Percentiles rank a stretch among this genome's conserved stretches.
Conservation (phyloP, 2,329 filamentous ascomycete species). For the Cladosporium colombiae region DNA sequence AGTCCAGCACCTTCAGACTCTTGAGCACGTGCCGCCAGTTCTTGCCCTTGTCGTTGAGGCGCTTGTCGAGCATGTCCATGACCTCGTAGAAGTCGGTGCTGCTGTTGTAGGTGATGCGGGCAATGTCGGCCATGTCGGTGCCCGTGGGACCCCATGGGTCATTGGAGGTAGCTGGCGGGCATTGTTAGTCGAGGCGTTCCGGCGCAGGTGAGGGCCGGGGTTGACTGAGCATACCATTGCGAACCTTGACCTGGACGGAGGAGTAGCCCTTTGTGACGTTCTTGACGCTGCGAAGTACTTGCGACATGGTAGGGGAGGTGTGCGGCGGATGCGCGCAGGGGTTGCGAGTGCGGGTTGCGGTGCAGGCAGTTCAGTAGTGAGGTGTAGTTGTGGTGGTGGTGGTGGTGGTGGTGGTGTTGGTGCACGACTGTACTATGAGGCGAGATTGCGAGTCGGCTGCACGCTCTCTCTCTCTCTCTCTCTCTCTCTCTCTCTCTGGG, state of each 20-base stretch:
- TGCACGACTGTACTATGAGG: too few relatives aligned
- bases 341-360: not conserved
- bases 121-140: constrained; percentile 98
- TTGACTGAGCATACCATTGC: constrained; percentile 71
- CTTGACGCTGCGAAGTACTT: constrained; percentile 95
- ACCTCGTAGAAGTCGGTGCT: constrained; percentile 98
- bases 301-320: constrained; percentile 68
- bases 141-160: constrained; percentile 98
- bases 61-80: constrained; percentile 99
- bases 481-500: too few relatives aligned
- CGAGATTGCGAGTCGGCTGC: not conserved
- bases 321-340: constrained; percentile 12
- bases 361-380: not conserved
- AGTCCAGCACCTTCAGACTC: constrained; percentile 95
- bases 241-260: constrained; percentile 93
- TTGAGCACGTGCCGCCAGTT: constrained; percentile 99
- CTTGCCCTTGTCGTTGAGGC: constrained; percentile 98
- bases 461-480: not conserved
- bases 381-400: not conserved
- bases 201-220: not conserved
- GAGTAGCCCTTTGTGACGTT: constrained; percentile 99
- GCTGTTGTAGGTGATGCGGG: constrained; percentile 95
- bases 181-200: constrained; percentile 34
- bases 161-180: constrained; percentile 81
- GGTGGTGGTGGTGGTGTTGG: not conserved